A percentile compares a stretch with the other conserved stretches of the same genome.
These are phyloP conservation scores for Hydrangea macrophylla DNA, from an alignment of 148 eudicot genomes.

Conservation along the genomic window DNA sequence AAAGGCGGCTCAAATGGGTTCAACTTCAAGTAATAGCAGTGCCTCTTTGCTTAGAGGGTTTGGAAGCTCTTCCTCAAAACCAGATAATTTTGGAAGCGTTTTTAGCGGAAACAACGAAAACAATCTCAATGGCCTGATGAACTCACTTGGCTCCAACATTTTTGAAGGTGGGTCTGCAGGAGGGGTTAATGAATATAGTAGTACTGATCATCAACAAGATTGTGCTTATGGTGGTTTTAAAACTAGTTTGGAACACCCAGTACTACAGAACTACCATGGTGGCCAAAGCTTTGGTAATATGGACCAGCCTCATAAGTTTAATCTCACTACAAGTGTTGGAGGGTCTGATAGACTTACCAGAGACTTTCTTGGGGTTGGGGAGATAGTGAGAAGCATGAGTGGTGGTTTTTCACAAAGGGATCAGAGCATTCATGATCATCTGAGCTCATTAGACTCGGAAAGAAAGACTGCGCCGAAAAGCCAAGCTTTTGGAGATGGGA, in stretches of 20 bases:
- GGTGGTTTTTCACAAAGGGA: constrained; percentile 29
- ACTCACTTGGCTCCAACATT: constrained; percentile 21
- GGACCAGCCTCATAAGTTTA: not conserved
- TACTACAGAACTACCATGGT: not conserved
- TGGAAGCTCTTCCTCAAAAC: constrained; percentile 22
- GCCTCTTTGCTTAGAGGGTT: constrained; percentile 39
- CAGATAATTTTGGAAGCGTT: constrained; percentile 25
- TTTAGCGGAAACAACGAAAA: constrained; percentile 33
- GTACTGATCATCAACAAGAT: not conserved
- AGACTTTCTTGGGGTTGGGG: constrained; percentile 68
- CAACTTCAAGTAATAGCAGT: constrained; percentile 42
- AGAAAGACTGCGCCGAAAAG: constrained; percentile 17
- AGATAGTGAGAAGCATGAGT: constrained; percentile 53
- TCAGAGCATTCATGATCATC: not conserved
- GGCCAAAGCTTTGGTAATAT: not conserved
- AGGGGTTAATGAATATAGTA: not conserved
- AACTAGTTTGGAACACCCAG: not conserved
- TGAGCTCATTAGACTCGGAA: constrained; percentile 22
- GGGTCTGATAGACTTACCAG: constrained; percentile 44
- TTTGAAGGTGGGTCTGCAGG: constrained; percentile 14
- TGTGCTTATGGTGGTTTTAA: not conserved
- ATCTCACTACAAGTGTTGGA: constrained; percentile 6
- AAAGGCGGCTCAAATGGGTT: constrained; percentile 72
- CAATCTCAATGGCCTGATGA: constrained; percentile 45
- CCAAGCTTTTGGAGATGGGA: constrained; percentile 22